Base-by-base conservation (phyloP, 352 stramenopile genomes). In the Elongisporangium undulatum region DNA sequence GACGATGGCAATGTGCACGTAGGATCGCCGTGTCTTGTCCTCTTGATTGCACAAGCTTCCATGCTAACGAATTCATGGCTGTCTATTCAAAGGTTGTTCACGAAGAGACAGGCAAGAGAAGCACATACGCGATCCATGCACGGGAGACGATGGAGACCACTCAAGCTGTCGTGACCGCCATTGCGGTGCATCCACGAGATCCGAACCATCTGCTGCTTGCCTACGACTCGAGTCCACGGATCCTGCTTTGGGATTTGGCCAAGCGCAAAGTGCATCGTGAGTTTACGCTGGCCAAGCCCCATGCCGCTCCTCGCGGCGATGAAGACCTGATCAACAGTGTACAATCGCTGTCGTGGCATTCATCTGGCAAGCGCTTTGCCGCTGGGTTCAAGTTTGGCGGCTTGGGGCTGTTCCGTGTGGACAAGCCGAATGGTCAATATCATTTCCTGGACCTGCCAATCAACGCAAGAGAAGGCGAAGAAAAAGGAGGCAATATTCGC, bases 351-450 rank as follows among this genome's bases (percentile, higher is more conserved):
- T 75, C 82, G n/a, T 94, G 84, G 84, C 84, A 94, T 61, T 78
- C 74, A 4, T 89, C 69, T 55, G 84, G 84, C 10, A 94, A 94
- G 67, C 64, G 80, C 24, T 94, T 94, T 58, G 84, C 84, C 0
- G 82, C 63, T 1, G 82, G 79, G 17, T 94, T 84, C 63, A 79
- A 85, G 24, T 65, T 73, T 17, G 84, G 84, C 24, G 77, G 79
- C 9, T 77, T 91, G 63, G 79, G 68, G 0, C 58, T 89, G 7
- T 90, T 81, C 49, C 76, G 79, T 8, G 41, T 63, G 1, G 85
- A 94, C 50, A 94, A 90, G 64, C 51, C 50, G 3, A 59, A 75
- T 52, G 82, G 82, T 1, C 60, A 74, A 39, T 84, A 79, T 53
- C 76, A 67, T 16, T 60, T 53, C 9, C 3, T 67, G 15, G 53